These are phyloP conservation scores for Fusarium floridanum DNA, from an alignment of 2,329 filamentous ascomycete species.

Conservation along the genomic window DNA sequence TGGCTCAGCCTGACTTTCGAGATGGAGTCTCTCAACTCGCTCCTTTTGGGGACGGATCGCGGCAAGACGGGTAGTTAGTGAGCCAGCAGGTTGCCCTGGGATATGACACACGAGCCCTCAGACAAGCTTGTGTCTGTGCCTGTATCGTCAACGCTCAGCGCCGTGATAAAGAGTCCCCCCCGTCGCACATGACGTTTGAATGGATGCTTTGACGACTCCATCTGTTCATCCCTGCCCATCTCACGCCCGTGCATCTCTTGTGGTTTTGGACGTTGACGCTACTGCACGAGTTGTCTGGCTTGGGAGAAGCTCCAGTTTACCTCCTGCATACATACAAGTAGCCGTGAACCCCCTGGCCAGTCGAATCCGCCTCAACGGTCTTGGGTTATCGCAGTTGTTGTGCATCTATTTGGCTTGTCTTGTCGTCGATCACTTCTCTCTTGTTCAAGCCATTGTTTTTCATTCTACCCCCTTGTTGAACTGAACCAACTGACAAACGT, in stretches of 20 bases:
- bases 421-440: conserved; percentile 27
- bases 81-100: conserved; percentile 39
- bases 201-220: conserved; percentile 11
- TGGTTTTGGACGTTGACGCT: conserved; percentile 10
- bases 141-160: neutral
- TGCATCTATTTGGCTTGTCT: conserved; percentile 14
- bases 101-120: conserved; percentile 33
- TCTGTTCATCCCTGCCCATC: conserved; percentile 21
- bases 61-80: neutral
- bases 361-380: conserved; percentile 13
- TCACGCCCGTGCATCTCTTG: neutral
- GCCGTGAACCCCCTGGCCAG: neutral
- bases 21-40: conserved; percentile 14
- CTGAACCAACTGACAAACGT: neutral
- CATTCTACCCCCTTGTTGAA: conserved; percentile 4
- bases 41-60: conserved; percentile 16
- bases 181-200: neutral
- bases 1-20: neutral
- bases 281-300: conserved; percentile 8
- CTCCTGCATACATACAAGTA: neutral
- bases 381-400: neutral
- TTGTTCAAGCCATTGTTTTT: conserved; percentile 3
- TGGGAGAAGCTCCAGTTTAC: neutral
- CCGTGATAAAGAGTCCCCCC: conserved; percentile 24
- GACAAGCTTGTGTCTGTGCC: neutral